A percentile compares a stretch with the other conserved stretches of the same genome.
Evolutionary conservation across 2,329 filamentous ascomycete genomes (phyloP).

Genomic region (Tetracladium maxilliforme): DNA sequence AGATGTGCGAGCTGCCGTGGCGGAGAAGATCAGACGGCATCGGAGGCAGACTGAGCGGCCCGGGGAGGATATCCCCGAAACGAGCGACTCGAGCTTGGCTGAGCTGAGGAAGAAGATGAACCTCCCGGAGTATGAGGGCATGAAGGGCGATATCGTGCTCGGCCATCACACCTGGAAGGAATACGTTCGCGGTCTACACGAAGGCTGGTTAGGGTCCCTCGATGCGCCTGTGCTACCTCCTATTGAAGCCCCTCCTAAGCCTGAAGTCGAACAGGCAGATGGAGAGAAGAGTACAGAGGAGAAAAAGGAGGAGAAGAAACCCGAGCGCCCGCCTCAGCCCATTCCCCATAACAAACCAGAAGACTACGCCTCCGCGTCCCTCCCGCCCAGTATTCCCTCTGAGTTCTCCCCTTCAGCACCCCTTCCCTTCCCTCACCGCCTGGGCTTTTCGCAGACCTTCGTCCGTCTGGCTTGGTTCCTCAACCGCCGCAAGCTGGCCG

Average conservation of each 20-base stretch:
- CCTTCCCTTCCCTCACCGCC: constrained; percentile 73
- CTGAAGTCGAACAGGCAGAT: constrained; percentile 8
- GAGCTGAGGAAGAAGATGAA: constrained; percentile 50
- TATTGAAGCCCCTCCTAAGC: constrained; percentile 10
- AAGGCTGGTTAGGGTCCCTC: constrained; percentile 87
- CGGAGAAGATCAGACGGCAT: constrained; percentile 68
- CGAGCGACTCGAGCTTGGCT: constrained; percentile 45
- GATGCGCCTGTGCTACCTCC: constrained; percentile 36
- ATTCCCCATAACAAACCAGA: constrained; percentile 59
- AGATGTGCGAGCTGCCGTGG: constrained; percentile 77
- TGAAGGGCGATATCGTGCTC: constrained; percentile 74
- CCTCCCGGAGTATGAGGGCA: constrained; percentile 56
- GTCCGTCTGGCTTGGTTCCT: constrained; percentile 79
- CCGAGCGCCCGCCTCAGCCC: constrained; percentile 45
- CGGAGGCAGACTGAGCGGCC: constrained; percentile 41
- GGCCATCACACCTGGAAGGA: constrained; percentile 95
- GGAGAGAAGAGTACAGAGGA: too few relatives aligned
- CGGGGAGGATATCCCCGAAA: constrained; percentile 14
- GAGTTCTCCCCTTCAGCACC: constrained; percentile 60
- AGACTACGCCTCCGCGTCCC: constrained; percentile 52
- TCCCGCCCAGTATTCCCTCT: constrained; percentile 51
- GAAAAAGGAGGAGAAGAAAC: constrained; percentile 27
- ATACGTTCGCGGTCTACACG: constrained; percentile 82
- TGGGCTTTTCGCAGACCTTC: constrained; percentile 85
- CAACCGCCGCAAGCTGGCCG: constrained; percentile 70